These are phyloP conservation scores for Saccharomycopsis sp. DNA, from an alignment of 805 yeast species.

Conservation along the genomic window DNA sequence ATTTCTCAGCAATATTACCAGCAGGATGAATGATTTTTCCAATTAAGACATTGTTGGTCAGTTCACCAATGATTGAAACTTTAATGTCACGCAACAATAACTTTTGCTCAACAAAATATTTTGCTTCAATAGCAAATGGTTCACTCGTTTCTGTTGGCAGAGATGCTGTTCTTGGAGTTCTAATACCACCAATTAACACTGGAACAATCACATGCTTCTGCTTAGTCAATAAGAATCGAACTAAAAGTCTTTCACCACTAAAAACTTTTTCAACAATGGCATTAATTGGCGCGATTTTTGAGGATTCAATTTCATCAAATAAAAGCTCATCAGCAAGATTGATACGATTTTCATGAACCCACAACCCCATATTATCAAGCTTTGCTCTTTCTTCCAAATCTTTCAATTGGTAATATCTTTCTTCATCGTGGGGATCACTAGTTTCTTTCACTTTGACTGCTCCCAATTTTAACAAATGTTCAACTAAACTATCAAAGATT, in stretches of 20 bases:
- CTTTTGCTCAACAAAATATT: conserved; percentile 53
- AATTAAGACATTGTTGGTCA: conserved; percentile 53
- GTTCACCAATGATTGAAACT: conserved; percentile 52
- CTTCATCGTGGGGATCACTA: conserved; percentile 39
- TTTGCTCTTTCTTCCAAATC: conserved; percentile 45
- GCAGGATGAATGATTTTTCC: conserved; percentile 62
- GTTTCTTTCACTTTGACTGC: conserved; percentile 56
- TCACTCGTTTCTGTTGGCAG: conserved; percentile 37
- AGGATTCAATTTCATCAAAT: conserved; percentile 12
- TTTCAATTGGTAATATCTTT: conserved; percentile 31
- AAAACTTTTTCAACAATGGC: conserved; percentile 71
- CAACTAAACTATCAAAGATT: conserved; percentile 50
- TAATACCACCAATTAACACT: conserved; percentile 65
- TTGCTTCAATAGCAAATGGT: conserved; percentile 62
- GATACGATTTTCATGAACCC: conserved; percentile 31
- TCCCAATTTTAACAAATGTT: conserved; percentile 50
- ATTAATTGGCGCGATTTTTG: conserved; percentile 22
- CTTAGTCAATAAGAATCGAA: conserved; percentile 43
- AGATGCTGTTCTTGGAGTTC: conserved; percentile 55
- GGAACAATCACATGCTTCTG: conserved; percentile 52
- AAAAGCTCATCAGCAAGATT: conserved; percentile 17
- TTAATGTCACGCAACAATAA: conserved; percentile 55
- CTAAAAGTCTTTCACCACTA: conserved; percentile 70
- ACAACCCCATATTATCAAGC: conserved; percentile 45
- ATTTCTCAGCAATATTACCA: conserved; percentile 64